phyloP scores from a whole-genome alignment of 345 rosid genomes.

The Turnera subulata region DNA sequence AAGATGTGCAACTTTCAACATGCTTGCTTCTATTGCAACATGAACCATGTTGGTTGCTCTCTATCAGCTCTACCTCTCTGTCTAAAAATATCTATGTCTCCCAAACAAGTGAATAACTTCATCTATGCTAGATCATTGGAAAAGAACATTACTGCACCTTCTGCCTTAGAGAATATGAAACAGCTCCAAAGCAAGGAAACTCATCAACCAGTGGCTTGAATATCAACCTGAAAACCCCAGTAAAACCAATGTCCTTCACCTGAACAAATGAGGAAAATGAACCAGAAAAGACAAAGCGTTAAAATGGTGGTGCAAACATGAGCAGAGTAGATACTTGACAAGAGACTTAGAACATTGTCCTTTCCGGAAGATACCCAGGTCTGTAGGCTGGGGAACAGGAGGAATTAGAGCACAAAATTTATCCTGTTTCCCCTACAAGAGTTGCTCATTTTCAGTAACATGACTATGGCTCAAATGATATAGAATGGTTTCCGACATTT shows the following conservation, averaged over 20 bases:
- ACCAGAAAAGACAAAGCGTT: not conserved
- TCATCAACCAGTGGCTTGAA: slow-evolving; percentile 91
- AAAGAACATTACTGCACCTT: slow-evolving; percentile 42
- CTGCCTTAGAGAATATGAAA: slow-evolving; percentile 77
- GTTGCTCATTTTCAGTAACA: not conserved
- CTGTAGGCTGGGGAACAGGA: not conserved
- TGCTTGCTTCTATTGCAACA: not conserved
- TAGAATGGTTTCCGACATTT: not conserved
- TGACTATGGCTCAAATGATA: not conserved
- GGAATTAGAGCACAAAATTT: not conserved
- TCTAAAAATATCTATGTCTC: no score
- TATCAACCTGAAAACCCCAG: slow-evolving; percentile 98
- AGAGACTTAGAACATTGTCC: not conserved
- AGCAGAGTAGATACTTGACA: no score
- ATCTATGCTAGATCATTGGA: no score
- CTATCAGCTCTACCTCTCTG: not conserved
- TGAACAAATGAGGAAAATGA: slow-evolving; percentile 23
- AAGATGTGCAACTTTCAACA: no score
- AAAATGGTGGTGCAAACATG: no score
- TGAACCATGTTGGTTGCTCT: not conserved
- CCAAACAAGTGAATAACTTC: no score
- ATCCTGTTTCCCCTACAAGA: not conserved
- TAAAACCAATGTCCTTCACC: slow-evolving; percentile 96
- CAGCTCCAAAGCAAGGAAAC: slow-evolving; percentile 99
- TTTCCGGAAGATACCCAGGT: not conserved